Base-by-base conservation (phyloP, 768 basidiomycete genomes). In the Kwoniella botswanensis region DNA sequence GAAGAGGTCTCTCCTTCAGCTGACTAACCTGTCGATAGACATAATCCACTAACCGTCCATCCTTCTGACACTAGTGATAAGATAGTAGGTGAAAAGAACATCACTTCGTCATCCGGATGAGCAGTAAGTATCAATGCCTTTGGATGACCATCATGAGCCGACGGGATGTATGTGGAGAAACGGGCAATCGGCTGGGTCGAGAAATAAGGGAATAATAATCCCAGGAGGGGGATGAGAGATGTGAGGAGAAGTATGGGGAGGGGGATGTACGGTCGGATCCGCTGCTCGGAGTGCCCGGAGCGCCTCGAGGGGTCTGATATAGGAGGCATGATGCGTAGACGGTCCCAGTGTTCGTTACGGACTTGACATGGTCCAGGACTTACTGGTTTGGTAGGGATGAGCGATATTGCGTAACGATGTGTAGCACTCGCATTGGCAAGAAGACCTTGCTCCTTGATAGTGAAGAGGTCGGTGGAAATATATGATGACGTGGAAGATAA, bases 21-120 rank as follows among this genome's bases (percentile, higher is more conserved):
- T 29, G 29, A 29, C 83, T 43, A 21, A 85, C 85, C 94, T 22
- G 84, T 85, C 5, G 93, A 94, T 65, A 98, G 79, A 70, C 92
- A 94, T 18, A 95, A 79, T 0, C 88, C 91, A 73, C 85, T 88
- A 0, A 91, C 79, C 22, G 87, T 84, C 67, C 74, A 77, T 15
- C 80, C 74, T 21, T 80, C 74, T 2, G 71, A 71, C 21, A 70
- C 71, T 42, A 94, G 86, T 2, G 87, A 86, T 42, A 90, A 84
- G 15, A 96, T 82, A 0, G 93, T 94, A 0, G 94, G 94, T 3
- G 90, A 89, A 82, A 98, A 98, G 86, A 98, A 98, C 87, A 95
- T 88, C 81, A 89, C 90, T 85, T 97, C 94, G 81, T 98, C 94
- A 80, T 97, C 94, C 2, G 94, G 94, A 80, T 98, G 94, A 29